These are phyloP conservation scores for Coemansia sp. DNA, from an alignment of 192 early-diverging fungal genomes.

Conservation along the genomic window DNA sequence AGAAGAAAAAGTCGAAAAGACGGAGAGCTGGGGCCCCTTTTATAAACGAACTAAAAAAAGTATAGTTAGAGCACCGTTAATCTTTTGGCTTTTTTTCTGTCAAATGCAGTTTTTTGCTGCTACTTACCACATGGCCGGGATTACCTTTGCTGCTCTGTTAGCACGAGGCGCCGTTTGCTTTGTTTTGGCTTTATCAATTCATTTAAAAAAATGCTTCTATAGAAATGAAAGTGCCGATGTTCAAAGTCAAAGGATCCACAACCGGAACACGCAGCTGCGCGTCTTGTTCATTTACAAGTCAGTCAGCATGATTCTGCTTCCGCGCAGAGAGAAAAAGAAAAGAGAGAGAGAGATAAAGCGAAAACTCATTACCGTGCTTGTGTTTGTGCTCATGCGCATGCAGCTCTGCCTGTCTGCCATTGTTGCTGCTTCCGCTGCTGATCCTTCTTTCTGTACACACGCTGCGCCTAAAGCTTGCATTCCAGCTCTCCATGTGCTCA, in stretches of 20 bases:
- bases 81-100: neutral
- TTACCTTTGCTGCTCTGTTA: neutral
- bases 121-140: neutral
- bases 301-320: neutral
- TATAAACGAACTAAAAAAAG: too few species aligned
- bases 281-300: neutral
- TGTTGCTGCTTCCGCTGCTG: neutral
- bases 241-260: neutral
- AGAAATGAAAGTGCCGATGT: neutral
- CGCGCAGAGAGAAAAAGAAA: neutral
- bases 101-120: neutral
- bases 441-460: neutral
- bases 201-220: too few species aligned
- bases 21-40: neutral
- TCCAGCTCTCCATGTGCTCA: constrained; percentile 19
- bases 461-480: too few species aligned
- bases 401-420: neutral
- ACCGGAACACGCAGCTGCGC: neutral
- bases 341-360: neutral
- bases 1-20: neutral
- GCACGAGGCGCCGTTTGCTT: neutral
- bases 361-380: neutral
- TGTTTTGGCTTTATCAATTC: constrained; percentile 4
- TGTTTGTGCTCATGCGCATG: neutral
- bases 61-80: too few species aligned